Base-by-base conservation (phyloP, 1,139 yeast genomes). In the Keqinozyma sinolaborantium region DNA sequence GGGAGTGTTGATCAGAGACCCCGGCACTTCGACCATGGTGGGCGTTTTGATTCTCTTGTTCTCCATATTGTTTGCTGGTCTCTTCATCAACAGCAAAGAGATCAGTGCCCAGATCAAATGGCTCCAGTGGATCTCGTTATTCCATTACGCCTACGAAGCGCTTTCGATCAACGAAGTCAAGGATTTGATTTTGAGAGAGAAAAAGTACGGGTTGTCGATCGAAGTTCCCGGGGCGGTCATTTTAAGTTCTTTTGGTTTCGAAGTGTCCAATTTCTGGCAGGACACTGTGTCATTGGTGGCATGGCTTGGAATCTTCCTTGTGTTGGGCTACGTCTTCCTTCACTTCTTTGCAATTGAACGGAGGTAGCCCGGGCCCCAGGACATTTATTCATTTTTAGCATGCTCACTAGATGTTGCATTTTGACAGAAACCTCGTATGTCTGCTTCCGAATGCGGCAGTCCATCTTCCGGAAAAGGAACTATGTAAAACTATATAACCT, bases 191-290 rank as follows among this genome's bases (percentile, higher is more conserved):
- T 69, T 92, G 47, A 79, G 78, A 42, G 98, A 92, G 53, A 81
- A 80, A 53, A 92, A 92, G 58, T 92, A 81, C 50, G 98, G 98
- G 0, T 70, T 92, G 26, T 84, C 92, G 31, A 92, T 92, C 44
- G 96, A 88, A 57, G 95, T 92, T n/a, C 98, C 98, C 0, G 98
- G 98, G 4, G 97, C 98, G 2, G 94, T 95, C 1, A 92, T 92
- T 38, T 70, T 92, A 44, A 84, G 95, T 45, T 88, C 97, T 0
- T 92, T 92, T 65, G 98, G 98, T 0, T 92, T 92, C 57, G 76
- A 85, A 42, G 90, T 86, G 13, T 77, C 79, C 24, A 94, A 92
- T 2, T 73, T 85, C 40, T 62, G 77, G 61, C 63, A 66, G 26
- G 97, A 92, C 54, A 69, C 83, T 14, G 45, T 64, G 5, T 73